Conservation (phyloP, 176 grass and related monocot species). For the Poa pratensis region DNA sequence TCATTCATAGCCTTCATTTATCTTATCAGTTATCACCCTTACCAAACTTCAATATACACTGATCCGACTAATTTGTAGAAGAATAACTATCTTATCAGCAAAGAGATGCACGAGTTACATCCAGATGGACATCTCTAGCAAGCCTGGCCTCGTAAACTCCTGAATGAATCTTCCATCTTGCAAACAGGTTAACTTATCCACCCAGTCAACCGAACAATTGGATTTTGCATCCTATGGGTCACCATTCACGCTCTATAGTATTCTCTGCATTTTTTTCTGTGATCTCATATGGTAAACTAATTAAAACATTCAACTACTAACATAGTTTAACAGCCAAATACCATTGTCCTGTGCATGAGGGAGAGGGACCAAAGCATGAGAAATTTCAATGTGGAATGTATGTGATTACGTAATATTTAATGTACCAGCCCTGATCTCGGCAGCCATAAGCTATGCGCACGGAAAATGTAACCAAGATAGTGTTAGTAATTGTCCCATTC, state of each 20-base stretch:
- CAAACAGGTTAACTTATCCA: background rate
- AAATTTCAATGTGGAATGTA: background rate
- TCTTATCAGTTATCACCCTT: background rate
- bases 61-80: background rate
- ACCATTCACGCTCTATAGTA: background rate
- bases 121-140: background rate
- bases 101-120: background rate
- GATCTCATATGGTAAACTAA: background rate
- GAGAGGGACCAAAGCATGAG: background rate
- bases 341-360: background rate
- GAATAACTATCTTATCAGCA: background rate
- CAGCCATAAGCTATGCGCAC: background rate
- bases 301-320: background rate
- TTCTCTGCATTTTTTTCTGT: background rate
- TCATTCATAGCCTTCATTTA: background rate
- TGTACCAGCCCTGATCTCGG: background rate
- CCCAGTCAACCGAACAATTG: background rate
- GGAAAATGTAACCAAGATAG: background rate
- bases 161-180: background rate
- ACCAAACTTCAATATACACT: background rate
- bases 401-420: background rate
- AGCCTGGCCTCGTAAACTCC: background rate
- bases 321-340: background rate
- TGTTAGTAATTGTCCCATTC: background rate
- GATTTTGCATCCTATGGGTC: background rate